Percentiles rank a stretch among this genome's conserved stretches.
phyloP scores from a whole-genome alignment of 2,329 filamentous ascomycete genomes.

The Lachnellula arida region DNA sequence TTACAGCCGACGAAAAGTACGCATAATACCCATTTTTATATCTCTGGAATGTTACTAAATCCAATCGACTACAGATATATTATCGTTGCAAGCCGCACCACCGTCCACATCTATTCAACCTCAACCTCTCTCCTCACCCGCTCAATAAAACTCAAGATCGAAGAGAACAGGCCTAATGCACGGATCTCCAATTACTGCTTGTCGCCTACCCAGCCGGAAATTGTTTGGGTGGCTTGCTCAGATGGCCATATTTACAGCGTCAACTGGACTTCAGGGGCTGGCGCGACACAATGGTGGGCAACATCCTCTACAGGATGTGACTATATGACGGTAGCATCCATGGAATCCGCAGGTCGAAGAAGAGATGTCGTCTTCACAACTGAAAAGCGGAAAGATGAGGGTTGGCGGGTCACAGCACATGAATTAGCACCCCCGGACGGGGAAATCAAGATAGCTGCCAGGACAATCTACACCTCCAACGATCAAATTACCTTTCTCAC shows the following conservation, averaged over 20 bases:
- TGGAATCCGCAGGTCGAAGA: slow-evolving; percentile 29
- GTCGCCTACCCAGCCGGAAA: slow-evolving; percentile 41
- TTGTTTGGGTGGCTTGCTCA: slow-evolving; percentile 57
- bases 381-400: slow-evolving; percentile 27
- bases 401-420: slow-evolving; percentile 32
- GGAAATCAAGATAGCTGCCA: slow-evolving; percentile 26
- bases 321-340: slow-evolving; percentile 33
- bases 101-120: slow-evolving; percentile 76
- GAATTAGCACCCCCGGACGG: slow-evolving; percentile 31
- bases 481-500: slow-evolving; percentile 44
- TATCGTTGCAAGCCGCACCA: slow-evolving; percentile 68
- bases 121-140: slow-evolving; percentile 76
- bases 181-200: slow-evolving; percentile 37
- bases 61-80: slow-evolving; percentile 48
- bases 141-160: slow-evolving; percentile 50
- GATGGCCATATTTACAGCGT: slow-evolving; percentile 53
- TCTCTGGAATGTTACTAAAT: slow-evolving; percentile 6
- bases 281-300: slow-evolving; percentile 39
- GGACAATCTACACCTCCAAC: slow-evolving; percentile 38
- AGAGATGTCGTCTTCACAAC: slow-evolving; percentile 34
- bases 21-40: slow-evolving; percentile 23
- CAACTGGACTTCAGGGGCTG: slow-evolving; percentile 51
- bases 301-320: slow-evolving; percentile 32
- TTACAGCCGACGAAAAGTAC: slow-evolving; percentile 58
- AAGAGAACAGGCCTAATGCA: slow-evolving; percentile 14